Percentiles rank a stretch among this genome's conserved stretches.
Conservation (phyloP, 2,329 filamentous ascomycete genomes). For the Lasiodiplodia citricola region DNA sequence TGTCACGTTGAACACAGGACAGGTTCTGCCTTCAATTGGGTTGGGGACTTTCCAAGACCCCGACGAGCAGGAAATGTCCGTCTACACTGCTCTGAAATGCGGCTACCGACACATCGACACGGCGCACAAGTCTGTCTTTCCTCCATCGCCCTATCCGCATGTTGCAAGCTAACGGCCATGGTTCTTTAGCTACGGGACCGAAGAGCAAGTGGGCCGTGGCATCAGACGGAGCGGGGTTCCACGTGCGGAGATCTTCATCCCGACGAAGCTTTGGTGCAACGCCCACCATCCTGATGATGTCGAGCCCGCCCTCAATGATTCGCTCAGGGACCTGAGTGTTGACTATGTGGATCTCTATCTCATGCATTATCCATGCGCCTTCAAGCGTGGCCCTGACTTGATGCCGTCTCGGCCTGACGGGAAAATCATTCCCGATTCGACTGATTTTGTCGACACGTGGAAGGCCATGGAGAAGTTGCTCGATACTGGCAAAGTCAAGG, state of each 20-base stretch:
- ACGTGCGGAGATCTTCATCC: constrained; percentile 68
- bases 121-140: not conserved
- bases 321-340: not conserved
- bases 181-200: not conserved
- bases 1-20: constrained; percentile 2
- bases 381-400: too few species aligned
- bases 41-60: constrained; percentile 42
- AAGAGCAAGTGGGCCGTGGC: constrained; percentile 46
- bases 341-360: too few species aligned
- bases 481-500: too few species aligned
- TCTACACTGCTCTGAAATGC: constrained; percentile 35
- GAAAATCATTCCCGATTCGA: too few species aligned
- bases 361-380: too few species aligned
- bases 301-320: not conserved
- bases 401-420: too few species aligned
- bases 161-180: not conserved
- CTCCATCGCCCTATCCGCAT: not conserved
- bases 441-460: too few species aligned
- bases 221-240: constrained; percentile 68
- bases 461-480: too few species aligned
- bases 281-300: constrained; percentile 37
- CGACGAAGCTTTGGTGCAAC: constrained; percentile 72
- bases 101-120: constrained; percentile 40
- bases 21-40: constrained; percentile 30
- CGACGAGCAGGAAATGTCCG: constrained; percentile 33